phyloP scores from a whole-genome alignment of 805 yeast genomes.

The Saccharomycopsis babjevae region DNA sequence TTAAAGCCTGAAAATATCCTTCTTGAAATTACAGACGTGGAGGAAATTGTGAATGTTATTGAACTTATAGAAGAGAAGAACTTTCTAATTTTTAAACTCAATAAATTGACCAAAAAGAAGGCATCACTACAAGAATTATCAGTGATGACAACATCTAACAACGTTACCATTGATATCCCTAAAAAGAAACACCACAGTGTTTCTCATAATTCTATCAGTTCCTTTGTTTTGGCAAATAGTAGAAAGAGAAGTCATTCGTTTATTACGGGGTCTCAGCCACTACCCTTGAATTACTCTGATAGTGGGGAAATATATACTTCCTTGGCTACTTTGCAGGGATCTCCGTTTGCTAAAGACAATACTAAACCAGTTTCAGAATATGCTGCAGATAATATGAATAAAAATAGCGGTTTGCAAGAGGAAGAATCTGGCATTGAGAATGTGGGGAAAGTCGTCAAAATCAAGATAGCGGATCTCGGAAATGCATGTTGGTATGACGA shows the following conservation, averaged over 20 bases:
- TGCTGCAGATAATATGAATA: background rate
- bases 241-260: slow-evolving; percentile 23
- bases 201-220: background rate
- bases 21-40: slow-evolving; percentile 45
- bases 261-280: slow-evolving; percentile 85
- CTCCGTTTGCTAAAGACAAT: background rate
- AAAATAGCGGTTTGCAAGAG: background rate
- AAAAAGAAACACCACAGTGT: background rate
- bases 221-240: background rate
- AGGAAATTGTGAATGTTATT: slow-evolving; percentile 32
- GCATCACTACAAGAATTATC: background rate
- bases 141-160: background rate
- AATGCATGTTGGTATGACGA: slow-evolving; percentile 56
- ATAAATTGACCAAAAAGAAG: slow-evolving; percentile 21
- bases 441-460: slow-evolving; percentile 20
- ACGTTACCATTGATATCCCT: background rate
- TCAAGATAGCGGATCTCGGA: slow-evolving; percentile 62
- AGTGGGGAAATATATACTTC: slow-evolving; percentile 8
- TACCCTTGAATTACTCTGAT: slow-evolving; percentile 43
- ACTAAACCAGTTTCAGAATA: background rate
- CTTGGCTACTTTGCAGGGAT: slow-evolving; percentile 9
- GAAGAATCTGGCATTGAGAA: slow-evolving; percentile 1
- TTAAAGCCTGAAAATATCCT: slow-evolving; percentile 65
- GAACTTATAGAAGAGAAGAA: slow-evolving; percentile 27
- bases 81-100: background rate